phyloP scores from a whole-genome alignment of 305 asterid species.

The Plantago coronopus region DNA sequence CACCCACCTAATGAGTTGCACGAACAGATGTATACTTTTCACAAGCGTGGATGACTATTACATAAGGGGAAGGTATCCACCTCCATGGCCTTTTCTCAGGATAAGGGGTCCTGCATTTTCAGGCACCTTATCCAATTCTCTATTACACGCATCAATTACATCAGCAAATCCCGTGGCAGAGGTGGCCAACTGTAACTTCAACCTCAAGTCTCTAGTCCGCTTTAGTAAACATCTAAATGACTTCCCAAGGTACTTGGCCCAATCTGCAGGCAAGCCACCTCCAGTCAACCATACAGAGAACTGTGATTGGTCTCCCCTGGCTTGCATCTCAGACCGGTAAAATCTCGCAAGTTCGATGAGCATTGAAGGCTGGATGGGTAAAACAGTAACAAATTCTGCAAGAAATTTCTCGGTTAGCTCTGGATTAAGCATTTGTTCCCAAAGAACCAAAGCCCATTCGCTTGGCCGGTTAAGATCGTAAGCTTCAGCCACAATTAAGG shows the following conservation, averaged over 20 bases:
- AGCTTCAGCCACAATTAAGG: slow-evolving; percentile 95
- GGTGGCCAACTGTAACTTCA: slow-evolving; percentile 65
- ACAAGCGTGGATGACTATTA: slow-evolving; percentile 26
- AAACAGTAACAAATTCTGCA: slow-evolving; percentile 87
- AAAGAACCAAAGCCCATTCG: slow-evolving; percentile 94
- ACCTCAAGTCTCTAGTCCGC: slow-evolving; percentile 73
- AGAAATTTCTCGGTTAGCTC: slow-evolving; percentile 85
- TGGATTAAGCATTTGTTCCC: slow-evolving; percentile 98
- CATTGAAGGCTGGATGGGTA: slow-evolving; percentile 93
- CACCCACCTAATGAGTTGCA: slow-evolving; percentile 13
- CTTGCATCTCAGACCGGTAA: slow-evolving; percentile 87
- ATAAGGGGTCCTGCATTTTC: slow-evolving; percentile 97
- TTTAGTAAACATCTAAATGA: slow-evolving; percentile 86
- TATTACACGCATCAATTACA: slow-evolving; percentile 55
- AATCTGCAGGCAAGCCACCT: slow-evolving; percentile 85
- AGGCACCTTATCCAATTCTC: slow-evolving; percentile 84
- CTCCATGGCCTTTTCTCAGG: slow-evolving; percentile 96
- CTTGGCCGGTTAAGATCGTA: slow-evolving; percentile 91
- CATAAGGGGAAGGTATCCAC: slow-evolving; percentile 96
- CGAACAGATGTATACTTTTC: slow-evolving; percentile 6
- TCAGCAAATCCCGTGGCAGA: slow-evolving; percentile 78
- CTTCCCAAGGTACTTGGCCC: slow-evolving; percentile 82
- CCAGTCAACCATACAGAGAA: slow-evolving; percentile 95
- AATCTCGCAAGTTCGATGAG: slow-evolving; percentile 84
- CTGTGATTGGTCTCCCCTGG: slow-evolving; percentile 88